A percentile compares a stretch with the other conserved stretches of the same genome.
phyloP scores from a whole-genome alignment of 225 moss, liverwort and hornwort genomes.

The Pleurozium schreberi region DNA sequence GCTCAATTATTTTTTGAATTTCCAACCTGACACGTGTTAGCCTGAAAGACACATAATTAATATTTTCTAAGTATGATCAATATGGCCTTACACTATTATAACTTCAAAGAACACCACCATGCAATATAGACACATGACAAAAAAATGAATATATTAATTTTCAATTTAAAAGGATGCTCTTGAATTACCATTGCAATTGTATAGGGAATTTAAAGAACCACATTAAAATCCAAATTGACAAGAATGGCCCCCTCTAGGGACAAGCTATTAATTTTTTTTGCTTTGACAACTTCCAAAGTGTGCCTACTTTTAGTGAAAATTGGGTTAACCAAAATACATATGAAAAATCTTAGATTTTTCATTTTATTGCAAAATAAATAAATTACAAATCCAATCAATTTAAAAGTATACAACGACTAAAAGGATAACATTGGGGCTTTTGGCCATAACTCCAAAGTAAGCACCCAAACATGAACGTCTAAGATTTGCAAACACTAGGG shows the following conservation, averaged over 20 bases:
- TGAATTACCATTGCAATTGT: accelerated
- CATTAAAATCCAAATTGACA: not conserved
- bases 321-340: not conserved
- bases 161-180: not conserved
- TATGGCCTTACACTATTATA: not conserved
- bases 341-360: not conserved
- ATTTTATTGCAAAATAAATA: not conserved
- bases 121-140: not conserved
- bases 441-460: accelerated
- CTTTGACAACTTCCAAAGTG: not conserved
- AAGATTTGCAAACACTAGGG: not conserved
- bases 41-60: not conserved
- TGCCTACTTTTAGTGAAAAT: not conserved
- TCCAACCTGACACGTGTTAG: not conserved
- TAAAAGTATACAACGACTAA: not conserved
- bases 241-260: too few relatives aligned
- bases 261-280: not conserved
- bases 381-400: too few relatives aligned
- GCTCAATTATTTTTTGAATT: not conserved
- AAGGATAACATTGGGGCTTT: not conserved
- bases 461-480: accelerated
- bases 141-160: not conserved
- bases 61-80: not conserved
- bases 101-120: not conserved
- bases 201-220: not conserved